Base-by-base conservation (phyloP, 352 stramenopile genomes). In the Globisporangium okanoganense region DNA sequence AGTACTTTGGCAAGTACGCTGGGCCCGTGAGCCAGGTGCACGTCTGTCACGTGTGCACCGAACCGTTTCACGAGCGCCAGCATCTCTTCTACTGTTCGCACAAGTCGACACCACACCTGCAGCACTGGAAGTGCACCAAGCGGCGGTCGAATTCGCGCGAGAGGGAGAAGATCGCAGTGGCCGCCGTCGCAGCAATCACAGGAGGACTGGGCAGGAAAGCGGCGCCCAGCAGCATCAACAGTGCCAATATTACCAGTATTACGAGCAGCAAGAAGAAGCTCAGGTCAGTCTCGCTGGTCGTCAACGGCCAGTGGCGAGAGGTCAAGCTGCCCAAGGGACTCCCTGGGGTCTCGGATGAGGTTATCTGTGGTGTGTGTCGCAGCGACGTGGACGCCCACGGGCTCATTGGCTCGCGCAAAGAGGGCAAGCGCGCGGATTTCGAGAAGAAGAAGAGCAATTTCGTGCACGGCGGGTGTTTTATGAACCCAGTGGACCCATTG, bases 91-190 rank as follows among this genome's bases (percentile, higher is more conserved):
- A 92, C 58, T 94, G 85, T 57, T 65, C 68, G 2, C 66, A 77
- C 16, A 52, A 61, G 24, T 60, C 70, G 5, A 61, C 70, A 22
- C 69, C 64, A 5, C 85, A 94, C 47, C 54, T 78, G 20, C 79
- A 90, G 56, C 85, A 94, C 61, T 94, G 85, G 85, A 79, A 75
- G 54, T 94, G 85, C 52, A 89, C 82, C 2, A 90, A 86, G 64
- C 83, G 75, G 8, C 73, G 63, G 24, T 78, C 75, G 4, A 78
- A 55, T 20, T 58, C 56, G 0, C 62, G 62, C 16, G 62, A 49
- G 47, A 51, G 52, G 61, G 67, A 48, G 66, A 83, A 40, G 22
- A 40, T 67, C 38, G 54, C 62, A 14, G 47, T 64, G 56, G 49
- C 31, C 33, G 29, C 62, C 69, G 52, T 50, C 31, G 22, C 66